Evolutionary conservation across 306 rosid genomes (phyloP).

Genomic region (Trifolium repens): DNA sequence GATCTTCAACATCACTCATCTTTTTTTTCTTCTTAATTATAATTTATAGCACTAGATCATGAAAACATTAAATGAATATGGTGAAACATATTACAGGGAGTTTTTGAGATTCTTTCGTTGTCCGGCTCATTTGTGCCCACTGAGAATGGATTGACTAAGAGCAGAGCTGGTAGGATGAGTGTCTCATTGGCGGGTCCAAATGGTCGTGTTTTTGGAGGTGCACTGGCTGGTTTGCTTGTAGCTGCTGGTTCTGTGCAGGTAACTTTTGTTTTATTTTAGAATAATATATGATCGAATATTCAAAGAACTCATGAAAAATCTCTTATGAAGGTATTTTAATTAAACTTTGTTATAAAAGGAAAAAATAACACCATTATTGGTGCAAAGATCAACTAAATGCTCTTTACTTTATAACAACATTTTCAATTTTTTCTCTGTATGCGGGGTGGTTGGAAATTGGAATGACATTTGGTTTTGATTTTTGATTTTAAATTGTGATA

Average conservation of each 20-base stretch:
- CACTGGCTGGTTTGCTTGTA: constrained; percentile 16
- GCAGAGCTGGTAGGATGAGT: constrained; percentile 25
- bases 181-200: constrained; percentile 10
- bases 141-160: constrained; percentile 15
- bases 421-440: too few species aligned
- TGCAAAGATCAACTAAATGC: too few species aligned
- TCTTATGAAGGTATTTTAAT: too few species aligned
- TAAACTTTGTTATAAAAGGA: too few species aligned
- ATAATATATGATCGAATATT: not conserved
- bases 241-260: constrained; percentile 31
- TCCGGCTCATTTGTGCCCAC: constrained; percentile 21
- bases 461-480: too few species aligned
- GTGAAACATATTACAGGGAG: not conserved
- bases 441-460: too few species aligned
- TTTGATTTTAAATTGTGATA: too few species aligned
- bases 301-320: not conserved
- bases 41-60: constrained; percentile 1
- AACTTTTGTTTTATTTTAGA: not conserved
- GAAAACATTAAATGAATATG: not conserved
- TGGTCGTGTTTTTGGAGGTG: constrained; percentile 23
- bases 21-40: not conserved
- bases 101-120: constrained; percentile 20
- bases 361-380: too few species aligned
- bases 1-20: not conserved
- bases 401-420: too few species aligned